Evolutionary conservation across 495 filamentous ascomycete species (phyloP), one percentile per base, ranked within the genome.

Genomic region (Xylaria venustula): DNA sequence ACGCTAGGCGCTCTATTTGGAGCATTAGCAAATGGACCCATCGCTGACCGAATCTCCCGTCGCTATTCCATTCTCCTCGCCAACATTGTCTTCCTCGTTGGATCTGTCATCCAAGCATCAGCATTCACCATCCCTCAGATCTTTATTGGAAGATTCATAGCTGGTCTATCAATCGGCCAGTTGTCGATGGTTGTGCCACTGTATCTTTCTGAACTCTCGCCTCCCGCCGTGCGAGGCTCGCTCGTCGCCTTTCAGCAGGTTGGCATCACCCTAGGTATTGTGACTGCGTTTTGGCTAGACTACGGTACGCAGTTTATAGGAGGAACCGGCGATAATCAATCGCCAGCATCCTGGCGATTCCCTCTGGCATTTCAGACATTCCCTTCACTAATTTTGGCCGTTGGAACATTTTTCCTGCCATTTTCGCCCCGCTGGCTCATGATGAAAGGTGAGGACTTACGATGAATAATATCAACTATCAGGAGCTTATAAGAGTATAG

Each of bases 271-370:
- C 70, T 81, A 3, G 83, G 82, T 8, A 84, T 85, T 49, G 77
- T 84, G 25, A 73, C 84, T 25, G 75, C 79, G 1, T 85, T 77
- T 66, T 85, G 81, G 80, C 82, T 83, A 40, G 83, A 83, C 9
- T 85, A 82, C 54, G 81, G 80, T 14, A 83, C 81, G 12, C 70
- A 74, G 19, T 83, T 73, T 59, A 85, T 84, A 70, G 68, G 66
- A 4, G 75, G 78, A 2, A 69, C 73, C 0, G 66, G 77, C 60
- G 48, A 48, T 11, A 61, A 51, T 3, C 67, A 68, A 50, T 63
- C 47, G 17, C 44, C 57, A 20, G 55, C 58, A 1, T 78, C 84
- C 3, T 87, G 85, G 85, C 76, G 83, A 15, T 66, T 87, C 1
- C 81, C 84, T 0, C 75, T 86, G 15, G 77, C 76, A 9, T 64